Percentiles rank a stretch among this genome's conserved stretches.
phyloP scores from a whole-genome alignment of 352 stramenopile species.

The Phytophthora megakarya region DNA sequence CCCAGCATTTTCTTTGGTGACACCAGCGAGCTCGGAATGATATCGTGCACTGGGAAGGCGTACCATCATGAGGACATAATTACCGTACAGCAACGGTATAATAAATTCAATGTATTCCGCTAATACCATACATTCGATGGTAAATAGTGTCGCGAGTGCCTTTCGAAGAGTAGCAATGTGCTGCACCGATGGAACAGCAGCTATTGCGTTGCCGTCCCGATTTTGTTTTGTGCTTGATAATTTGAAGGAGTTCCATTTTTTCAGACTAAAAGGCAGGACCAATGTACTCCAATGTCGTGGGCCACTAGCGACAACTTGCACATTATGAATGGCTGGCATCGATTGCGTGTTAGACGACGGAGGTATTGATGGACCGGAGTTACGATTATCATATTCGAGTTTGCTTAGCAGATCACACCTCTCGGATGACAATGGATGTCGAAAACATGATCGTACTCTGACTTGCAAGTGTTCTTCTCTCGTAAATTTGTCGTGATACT shows the following conservation, averaged over 20 bases:
- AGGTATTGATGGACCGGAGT: background rate
- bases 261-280: background rate
- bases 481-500: constrained; percentile 16
- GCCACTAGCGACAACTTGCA: background rate
- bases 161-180: constrained; percentile 22
- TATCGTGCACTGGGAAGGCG: constrained; percentile 36
- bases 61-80: constrained; percentile 34
- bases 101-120: constrained; percentile 47
- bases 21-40: constrained; percentile 33
- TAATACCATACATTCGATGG: constrained; percentile 44
- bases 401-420: constrained; percentile 1
- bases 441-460: constrained; percentile 15
- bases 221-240: background rate
- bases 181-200: constrained; percentile 10
- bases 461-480: constrained; percentile 20
- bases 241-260: background rate
- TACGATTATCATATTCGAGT: background rate
- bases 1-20: constrained; percentile 10
- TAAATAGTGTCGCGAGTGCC: constrained; percentile 30
- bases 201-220: background rate
- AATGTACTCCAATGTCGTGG: constrained; percentile 5
- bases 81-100: constrained; percentile 42
- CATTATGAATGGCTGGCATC: constrained; percentile 15
- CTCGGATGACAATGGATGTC: constrained; percentile 1
- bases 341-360: constrained; percentile 21